A percentile compares a stretch with the other conserved stretches of the same genome.
Conservation (phyloP, 345 rosid species). For the Moricandia arvensis region DNA sequence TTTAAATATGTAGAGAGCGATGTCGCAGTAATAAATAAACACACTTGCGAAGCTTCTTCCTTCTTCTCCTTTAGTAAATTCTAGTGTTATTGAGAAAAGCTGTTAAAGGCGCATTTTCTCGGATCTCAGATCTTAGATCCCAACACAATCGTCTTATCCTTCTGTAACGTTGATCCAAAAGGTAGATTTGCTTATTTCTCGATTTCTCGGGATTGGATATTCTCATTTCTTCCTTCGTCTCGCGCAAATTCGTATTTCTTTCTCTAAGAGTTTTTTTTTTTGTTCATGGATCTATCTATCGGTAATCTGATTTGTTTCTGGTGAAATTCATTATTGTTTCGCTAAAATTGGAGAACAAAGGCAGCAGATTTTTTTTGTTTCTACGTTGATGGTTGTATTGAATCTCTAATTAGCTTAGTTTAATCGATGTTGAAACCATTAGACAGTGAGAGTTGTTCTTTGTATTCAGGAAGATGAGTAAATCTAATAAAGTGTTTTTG, state of each 20-base stretch:
- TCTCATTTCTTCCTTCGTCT: neutral
- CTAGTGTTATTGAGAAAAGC: slow-evolving; percentile 4
- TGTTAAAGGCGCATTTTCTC: slow-evolving; percentile 38
- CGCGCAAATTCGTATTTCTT: too few relatives aligned
- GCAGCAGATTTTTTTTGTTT: too few relatives aligned
- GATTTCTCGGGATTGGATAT: neutral
- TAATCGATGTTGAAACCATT: neutral
- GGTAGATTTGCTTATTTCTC: slow-evolving; percentile 19
- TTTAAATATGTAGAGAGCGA: too few relatives aligned
- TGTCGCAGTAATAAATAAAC: too few relatives aligned
- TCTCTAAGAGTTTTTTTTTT: too few relatives aligned
- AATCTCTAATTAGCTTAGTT: neutral
- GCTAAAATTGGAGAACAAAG: too few relatives aligned
- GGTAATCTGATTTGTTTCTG: too few relatives aligned
- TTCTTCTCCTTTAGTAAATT: slow-evolving; percentile 16
- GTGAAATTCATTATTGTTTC: too few relatives aligned
- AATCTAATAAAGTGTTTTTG: too few relatives aligned
- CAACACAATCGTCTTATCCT: neutral
- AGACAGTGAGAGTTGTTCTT: neutral
- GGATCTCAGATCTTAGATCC: slow-evolving; percentile 44
- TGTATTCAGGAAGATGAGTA: neutral
- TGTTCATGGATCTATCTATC: too few relatives aligned
- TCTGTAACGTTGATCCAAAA: slow-evolving; percentile 2
- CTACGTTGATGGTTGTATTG: neutral
- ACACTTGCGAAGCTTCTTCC: slow-evolving; percentile 35